Evolutionary conservation across 768 basidiomycete genomes (phyloP), one percentile per base, ranked within the genome.

Genomic region (Psilocybe azurescens): DNA sequence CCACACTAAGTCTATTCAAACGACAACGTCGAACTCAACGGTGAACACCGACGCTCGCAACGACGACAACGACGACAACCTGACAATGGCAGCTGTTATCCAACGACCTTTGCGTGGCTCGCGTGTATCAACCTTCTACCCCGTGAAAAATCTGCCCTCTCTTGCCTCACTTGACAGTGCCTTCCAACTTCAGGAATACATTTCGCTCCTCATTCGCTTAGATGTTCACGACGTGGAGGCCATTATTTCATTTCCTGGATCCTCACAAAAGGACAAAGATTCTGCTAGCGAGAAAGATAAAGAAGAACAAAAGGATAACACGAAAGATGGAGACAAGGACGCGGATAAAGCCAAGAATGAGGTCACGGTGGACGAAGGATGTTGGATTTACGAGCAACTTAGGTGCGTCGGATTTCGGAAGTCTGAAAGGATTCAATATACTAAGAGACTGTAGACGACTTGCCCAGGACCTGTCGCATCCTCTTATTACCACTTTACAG

Each of bases 101-200:
- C 89, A 88, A 71, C 81, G 92, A 38, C 92, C 92, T 14, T 76
- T 87, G 28, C 88, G 90, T 13, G 92, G 92, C 53, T 89, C 91
- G 3, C 83, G 91, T 28, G 89, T 93, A 20, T 88, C 90, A 8
- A 84, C 90, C 0, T 94, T 94, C 70, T 93, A 93, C 68, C 90
- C 91, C 0, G 80, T 91, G 28, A 92, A 91, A 71, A 80, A 69
- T 7, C 79, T 93, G 2, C 91, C 91, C 0, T 83, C 88, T 0
- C 82, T 91, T 32, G 79, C 90, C 0, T 85, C 88, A 1, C 79
- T 97, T 32, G 91, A 96, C 77, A 95, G 93, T 73, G 93, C 95
- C 0, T 97, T 97, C 72, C 94, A 97, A 71, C 83, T 97, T 6
- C 94, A 97, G 69, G 97, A 99, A 71, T 97, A 95, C 76, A 93